Conservation (phyloP, 2,329 filamentous ascomycete genomes). For the Cyphellophora europaea region DNA sequence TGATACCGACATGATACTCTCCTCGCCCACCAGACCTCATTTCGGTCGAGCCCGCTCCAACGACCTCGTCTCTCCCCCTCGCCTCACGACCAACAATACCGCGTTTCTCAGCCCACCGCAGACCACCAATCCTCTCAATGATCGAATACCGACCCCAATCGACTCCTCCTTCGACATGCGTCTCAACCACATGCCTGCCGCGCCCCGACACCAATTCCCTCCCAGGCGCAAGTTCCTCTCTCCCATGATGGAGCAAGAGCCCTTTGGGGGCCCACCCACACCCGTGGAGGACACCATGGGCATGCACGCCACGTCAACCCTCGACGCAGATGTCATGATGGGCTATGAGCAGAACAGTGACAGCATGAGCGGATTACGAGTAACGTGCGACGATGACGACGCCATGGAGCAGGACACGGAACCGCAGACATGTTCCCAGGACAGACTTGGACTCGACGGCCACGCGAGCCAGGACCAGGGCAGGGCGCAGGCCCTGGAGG, state of each 20-base stretch:
- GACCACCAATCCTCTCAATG: conserved; percentile 8
- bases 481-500: conserved; percentile 1
- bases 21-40: conserved; percentile 3
- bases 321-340: conserved; percentile 14
- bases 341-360: conserved; percentile 9
- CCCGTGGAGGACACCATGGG: conserved; percentile 12
- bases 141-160: conserved; percentile 17
- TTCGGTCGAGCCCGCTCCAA: conserved; percentile 17
- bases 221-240: conserved; percentile 15
- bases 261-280: conserved; percentile 16
- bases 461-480: conserved; percentile 11
- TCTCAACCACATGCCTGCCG: conserved; percentile 9
- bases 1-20: background rate
- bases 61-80: conserved; percentile 13
- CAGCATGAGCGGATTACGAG: conserved; percentile 4
- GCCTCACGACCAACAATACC: background rate
- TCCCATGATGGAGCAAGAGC: conserved; percentile 19
- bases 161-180: conserved; percentile 15
- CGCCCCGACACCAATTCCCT: conserved; percentile 14
- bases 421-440: conserved; percentile 5
- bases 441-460: no score
- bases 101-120: conserved; percentile 6
- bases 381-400: conserved; percentile 4
- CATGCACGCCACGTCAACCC: background rate
- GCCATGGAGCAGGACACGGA: background rate